Evolutionary conservation across 805 yeast species (phyloP).

Genomic region (Pichia occidentalis): DNA sequence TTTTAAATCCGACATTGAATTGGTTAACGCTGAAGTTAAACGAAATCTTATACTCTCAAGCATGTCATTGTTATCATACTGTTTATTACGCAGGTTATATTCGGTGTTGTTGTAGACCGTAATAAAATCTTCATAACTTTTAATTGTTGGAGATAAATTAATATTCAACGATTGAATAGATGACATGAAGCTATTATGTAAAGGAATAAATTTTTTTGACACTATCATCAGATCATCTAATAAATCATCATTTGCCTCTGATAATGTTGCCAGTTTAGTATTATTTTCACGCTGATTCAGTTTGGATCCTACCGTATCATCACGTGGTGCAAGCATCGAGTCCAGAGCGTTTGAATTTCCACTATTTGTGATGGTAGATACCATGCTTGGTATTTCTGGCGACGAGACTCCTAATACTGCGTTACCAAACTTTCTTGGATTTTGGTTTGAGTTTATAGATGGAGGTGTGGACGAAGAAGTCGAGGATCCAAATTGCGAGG

Average conservation of each 20-base stretch:
- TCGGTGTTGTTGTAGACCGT: slow-evolving; percentile 19
- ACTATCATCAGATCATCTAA: slow-evolving; percentile 15
- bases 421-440: slow-evolving; percentile 15
- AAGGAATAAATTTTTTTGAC: slow-evolving; percentile 20
- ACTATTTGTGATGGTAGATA: too few species aligned
- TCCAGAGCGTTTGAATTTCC: too few species aligned
- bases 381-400: too few species aligned
- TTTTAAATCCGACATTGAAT: slow-evolving; percentile 21
- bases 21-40: slow-evolving; percentile 16
- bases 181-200: slow-evolving; percentile 19
- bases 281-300: slow-evolving; percentile 7
- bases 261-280: slow-evolving; percentile 11
- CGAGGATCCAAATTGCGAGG: slow-evolving; percentile 12
- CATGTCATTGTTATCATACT: slow-evolving; percentile 13
- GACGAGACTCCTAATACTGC: not conserved
- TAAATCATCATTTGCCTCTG: slow-evolving; percentile 5
- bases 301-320: slow-evolving; percentile 5
- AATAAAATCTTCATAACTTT: slow-evolving; percentile 16
- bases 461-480: slow-evolving; percentile 10
- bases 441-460: slow-evolving; percentile 4
- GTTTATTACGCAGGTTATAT: slow-evolving; percentile 14
- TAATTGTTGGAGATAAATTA: slow-evolving; percentile 11
- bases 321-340: slow-evolving; percentile 1
- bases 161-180: slow-evolving; percentile 16
- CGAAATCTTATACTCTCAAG: slow-evolving; percentile 14